Base-by-base conservation (phyloP, 1,139 yeast genomes). In the Wickerhamomyces sp. region DNA sequence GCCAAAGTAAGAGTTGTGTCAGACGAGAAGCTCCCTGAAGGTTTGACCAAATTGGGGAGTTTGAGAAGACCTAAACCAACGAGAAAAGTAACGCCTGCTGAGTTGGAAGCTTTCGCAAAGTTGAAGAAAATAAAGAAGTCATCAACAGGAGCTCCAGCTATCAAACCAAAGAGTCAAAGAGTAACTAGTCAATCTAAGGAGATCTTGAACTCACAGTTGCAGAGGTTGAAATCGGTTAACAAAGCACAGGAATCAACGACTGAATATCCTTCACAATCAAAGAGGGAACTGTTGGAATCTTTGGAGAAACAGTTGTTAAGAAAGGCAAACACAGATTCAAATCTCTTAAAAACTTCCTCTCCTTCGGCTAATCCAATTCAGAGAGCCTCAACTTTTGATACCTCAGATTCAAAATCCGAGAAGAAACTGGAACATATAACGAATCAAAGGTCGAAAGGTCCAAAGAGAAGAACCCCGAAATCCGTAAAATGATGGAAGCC, bases 401-500 rank as follows among this genome's bases (percentile, higher is more conserved):
- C 44, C 9, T 36, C 58, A 10, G 43, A 45, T 13, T 34, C 45
- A 15, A 17, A 22, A 8, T 13, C 35, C 0, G 36, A 33, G 4
- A 40, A 46, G 6, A 62, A 66, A 35, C 60, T 82, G 39, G 63
- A 61, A 0, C 93, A 84, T 51, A 61, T 74, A 10, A 82, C 72
- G 30, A 84, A 82, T 53, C 48, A 61, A 1, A 65, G 95, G 42
- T 63, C 88, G 5, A 77, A 70, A 48, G 95, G 95, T 0, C 95
- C 95, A 3, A 79, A 72, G 53, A 65, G 95, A 51, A 68, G 83
- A 43, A 67, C 78, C 25, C 94, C 94, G 0, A 69, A 64, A 16
- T 30, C 30, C 13, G 18, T 36, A 9, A 15, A 32, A 17, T 29
- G 21, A 19, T 19, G 21, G 21, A 19, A 19, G 10, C 21, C 7